Percentiles rank a stretch among this genome's conserved stretches.
phyloP scores from a whole-genome alignment of 805 yeast species.

The Hanseniaspora meyeri region DNA sequence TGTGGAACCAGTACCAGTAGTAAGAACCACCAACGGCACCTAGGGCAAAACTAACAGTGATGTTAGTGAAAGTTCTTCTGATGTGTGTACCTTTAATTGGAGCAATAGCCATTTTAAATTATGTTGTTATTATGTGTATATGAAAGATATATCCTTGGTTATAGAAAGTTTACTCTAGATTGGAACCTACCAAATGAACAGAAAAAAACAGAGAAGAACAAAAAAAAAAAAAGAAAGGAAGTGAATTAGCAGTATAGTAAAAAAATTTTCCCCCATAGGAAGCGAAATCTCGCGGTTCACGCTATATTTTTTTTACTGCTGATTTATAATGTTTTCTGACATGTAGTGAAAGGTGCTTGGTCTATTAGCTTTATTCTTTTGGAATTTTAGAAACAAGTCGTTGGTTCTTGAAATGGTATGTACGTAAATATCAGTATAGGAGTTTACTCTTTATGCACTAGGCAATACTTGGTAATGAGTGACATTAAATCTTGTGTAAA shows the following conservation, averaged over 20 bases:
- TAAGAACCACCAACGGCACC: constrained; percentile 54
- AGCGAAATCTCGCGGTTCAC: constrained; percentile 9
- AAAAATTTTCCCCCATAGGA: neutral
- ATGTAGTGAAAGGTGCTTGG: too few species aligned
- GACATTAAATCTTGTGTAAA: too few species aligned
- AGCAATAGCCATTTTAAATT: constrained; percentile 52
- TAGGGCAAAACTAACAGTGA: constrained; percentile 51
- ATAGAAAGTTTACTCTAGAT: neutral
- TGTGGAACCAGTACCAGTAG: constrained; percentile 86
- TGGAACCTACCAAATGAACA: neutral
- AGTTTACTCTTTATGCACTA: too few species aligned
- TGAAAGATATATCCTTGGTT: neutral
- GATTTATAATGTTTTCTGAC: too few species aligned
- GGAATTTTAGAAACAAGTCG: too few species aligned
- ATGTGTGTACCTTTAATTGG: constrained; percentile 77
- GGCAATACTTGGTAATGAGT: too few species aligned
- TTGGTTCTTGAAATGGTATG: too few species aligned
- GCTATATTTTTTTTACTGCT: too few species aligned
- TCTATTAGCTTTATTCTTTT: too few species aligned
- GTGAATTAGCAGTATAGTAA: neutral
- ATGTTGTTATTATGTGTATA: neutral
- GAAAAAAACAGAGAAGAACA: neutral
- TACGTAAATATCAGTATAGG: too few species aligned
- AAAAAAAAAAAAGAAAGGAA: neutral
- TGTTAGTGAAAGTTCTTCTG: constrained; percentile 69